Evolutionary conservation across 2,329 filamentous ascomycete genomes (phyloP).

Genomic region (Botrytis fragariae): DNA sequence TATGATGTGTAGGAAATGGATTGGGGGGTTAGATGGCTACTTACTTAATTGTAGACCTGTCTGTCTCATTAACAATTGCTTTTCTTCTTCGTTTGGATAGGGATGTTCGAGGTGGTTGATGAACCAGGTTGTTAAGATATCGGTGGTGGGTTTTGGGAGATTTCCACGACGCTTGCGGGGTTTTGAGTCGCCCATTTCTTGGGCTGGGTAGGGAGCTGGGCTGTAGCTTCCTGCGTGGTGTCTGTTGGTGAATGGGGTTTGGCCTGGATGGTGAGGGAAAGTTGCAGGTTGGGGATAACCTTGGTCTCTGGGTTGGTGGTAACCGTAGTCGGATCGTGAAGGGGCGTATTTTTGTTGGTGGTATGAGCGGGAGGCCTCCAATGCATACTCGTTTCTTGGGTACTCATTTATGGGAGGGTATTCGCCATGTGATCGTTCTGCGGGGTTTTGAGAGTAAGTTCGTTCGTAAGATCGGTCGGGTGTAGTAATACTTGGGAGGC

Average conservation of each 20-base stretch:
- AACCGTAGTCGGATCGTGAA: conserved; percentile 14
- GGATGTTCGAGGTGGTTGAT: conserved; percentile 73
- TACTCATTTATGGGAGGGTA: conserved; percentile 1
- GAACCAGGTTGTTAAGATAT: conserved; percentile 79
- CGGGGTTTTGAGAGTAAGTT: not conserved
- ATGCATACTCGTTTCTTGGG: conserved; percentile 12
- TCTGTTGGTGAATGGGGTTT: conserved; percentile 30
- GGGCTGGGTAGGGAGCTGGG: not conserved
- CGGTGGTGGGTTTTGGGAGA: conserved; percentile 84
- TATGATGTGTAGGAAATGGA: not conserved
- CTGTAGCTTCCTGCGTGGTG: conserved; percentile 9
- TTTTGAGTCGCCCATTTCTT: conserved; percentile 28
- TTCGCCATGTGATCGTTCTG: not conserved
- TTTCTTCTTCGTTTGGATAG: conserved; percentile 86
- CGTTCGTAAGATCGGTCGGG: conserved; percentile 3
- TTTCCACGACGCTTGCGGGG: conserved; percentile 70
- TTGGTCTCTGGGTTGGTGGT: conserved; percentile 21
- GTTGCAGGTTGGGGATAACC: not conserved
- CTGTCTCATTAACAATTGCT: conserved; percentile 72
- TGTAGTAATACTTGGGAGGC: not conserved
- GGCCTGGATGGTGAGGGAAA: conserved; percentile 24
- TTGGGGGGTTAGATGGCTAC: conserved; percentile 38
- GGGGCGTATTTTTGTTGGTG: conserved; percentile 1
- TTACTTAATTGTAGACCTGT: conserved; percentile 77
- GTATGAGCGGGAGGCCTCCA: conserved; percentile 6